Conservation (phyloP, 371 early-diverging fungal species). For the Circinella umbellata region DNA sequence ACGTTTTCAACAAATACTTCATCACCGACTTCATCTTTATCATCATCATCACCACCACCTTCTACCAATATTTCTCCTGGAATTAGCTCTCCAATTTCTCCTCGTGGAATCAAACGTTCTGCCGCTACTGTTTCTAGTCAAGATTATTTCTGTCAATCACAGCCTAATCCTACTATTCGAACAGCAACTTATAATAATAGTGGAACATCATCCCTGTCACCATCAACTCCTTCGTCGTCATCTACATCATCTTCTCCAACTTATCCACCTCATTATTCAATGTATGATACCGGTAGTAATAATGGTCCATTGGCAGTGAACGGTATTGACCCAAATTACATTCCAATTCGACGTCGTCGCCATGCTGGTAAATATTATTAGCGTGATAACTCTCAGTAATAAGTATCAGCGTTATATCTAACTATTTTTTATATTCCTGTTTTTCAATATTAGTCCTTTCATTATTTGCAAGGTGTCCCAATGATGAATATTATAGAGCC, state of each 20-base stretch:
- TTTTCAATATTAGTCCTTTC: conserved; percentile 41
- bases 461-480: conserved; percentile 52
- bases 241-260: neutral
- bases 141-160: conserved; percentile 1
- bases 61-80: conserved; percentile 1
- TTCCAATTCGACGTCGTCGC: conserved; percentile 34
- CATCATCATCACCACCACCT: neutral
- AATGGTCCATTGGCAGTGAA: neutral
- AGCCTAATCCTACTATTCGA: neutral
- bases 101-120: conserved; percentile 8
- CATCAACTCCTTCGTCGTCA: neutral
- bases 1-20: neutral
- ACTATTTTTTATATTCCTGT: too few relatives aligned
- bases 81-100: neutral
- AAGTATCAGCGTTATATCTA: too few relatives aligned
- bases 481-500: conserved; percentile 51
- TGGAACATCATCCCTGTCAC: neutral
- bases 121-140: neutral
- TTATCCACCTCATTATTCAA: neutral
- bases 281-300: conserved; percentile 4
- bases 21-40: neutral
- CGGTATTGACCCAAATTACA: conserved; percentile 43
- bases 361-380: conserved; percentile 29
- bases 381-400: too few relatives aligned
- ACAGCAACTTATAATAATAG: neutral